These are phyloP conservation scores for Dryas alaskensis DNA, from an alignment of 306 rosid species.

Conservation along the genomic window DNA sequence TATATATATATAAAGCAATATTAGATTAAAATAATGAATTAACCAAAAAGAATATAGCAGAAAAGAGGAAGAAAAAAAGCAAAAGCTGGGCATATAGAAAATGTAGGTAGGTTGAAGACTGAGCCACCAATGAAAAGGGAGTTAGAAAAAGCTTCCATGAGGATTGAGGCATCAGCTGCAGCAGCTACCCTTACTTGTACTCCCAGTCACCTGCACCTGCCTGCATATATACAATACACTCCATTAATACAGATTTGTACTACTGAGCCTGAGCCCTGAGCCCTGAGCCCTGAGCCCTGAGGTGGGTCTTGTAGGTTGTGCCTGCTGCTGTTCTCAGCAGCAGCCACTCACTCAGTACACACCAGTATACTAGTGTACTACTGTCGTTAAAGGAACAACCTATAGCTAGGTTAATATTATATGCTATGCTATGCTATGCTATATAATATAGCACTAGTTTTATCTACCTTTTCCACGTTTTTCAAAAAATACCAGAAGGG, in stretches of 20 bases:
- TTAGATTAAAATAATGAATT: not conserved
- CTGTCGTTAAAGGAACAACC: not conserved
- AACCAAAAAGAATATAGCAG: constrained; percentile 40
- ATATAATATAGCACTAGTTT: not conserved
- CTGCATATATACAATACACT: constrained; percentile 28
- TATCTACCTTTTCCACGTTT: constrained; percentile 28
- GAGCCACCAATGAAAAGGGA: constrained; percentile 27
- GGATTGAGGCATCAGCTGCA: not conserved
- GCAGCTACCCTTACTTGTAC: constrained; percentile 19
- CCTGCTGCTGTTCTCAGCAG: not conserved
- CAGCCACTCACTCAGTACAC: not conserved
- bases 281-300: no score
- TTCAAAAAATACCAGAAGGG: constrained; percentile 38
- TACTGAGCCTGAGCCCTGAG: no score
- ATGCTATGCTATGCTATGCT: no score
- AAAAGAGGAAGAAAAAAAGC: constrained; percentile 36
- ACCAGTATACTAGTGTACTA: not conserved
- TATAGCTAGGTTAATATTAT: not conserved
- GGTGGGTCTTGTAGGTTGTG: not conserved
- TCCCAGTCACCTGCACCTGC: constrained; percentile 41
- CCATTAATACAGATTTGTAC: not conserved
- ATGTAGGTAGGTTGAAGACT: no score
- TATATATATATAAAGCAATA: not conserved
- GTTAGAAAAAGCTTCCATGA: constrained; percentile 29
- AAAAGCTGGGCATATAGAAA: constrained; percentile 30